Evolutionary conservation across 2,329 filamentous ascomycete genomes (phyloP), one percentile per base, ranked within the genome.

Genomic region (Celoporthe dispersa): DNA sequence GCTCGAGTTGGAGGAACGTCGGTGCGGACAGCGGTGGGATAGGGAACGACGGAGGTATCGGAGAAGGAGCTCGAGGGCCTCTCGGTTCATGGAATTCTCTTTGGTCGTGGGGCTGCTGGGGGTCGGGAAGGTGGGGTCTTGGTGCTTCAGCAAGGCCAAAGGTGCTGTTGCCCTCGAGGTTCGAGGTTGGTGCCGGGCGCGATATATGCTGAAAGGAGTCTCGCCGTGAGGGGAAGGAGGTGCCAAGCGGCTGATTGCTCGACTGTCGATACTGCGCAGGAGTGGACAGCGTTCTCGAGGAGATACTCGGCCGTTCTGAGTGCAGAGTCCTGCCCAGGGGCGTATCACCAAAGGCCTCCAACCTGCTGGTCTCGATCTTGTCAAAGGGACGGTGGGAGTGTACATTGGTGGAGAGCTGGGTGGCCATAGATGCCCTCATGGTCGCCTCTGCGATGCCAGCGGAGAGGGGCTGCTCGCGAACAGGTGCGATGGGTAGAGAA

Each of bases 21-120:
- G 88, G 88, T 35, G 91, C 83, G 0, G 89, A 91, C 87, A 91
- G 89, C 12, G 89, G 89, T 14, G 89, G 89, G 0, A 91, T 81
- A 7, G 89, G 89, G 68, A 91, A 88, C 2, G 85, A 79, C 12
- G 85, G 81, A 16, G 85, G 83, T 2, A 89, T 83, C 1, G 86
- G 84, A 8, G 86, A 86, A 0, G 84, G 81, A 0, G 83, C 73
- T 22, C 69, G 67, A 5, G 63, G 59, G 16, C 65, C 69, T 39
- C 48, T 65, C 0, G 83, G 80, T 0, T 83, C 74, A 9, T 64
- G 66, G 11, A 55, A 31, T 0, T 71, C 69, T 12, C 60, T 64
- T 6, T 66, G 12, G 12, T 71, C 69, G 44, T 62, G 61, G 2
- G 64, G 64, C 8, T n/a, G n/a, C 3, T 51, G 65, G 9, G 33